Percentiles rank a stretch among this genome's conserved stretches.
These are phyloP conservation scores for Begonia peltatifolia DNA, from an alignment of 306 rosid species.

Conservation along the genomic window DNA sequence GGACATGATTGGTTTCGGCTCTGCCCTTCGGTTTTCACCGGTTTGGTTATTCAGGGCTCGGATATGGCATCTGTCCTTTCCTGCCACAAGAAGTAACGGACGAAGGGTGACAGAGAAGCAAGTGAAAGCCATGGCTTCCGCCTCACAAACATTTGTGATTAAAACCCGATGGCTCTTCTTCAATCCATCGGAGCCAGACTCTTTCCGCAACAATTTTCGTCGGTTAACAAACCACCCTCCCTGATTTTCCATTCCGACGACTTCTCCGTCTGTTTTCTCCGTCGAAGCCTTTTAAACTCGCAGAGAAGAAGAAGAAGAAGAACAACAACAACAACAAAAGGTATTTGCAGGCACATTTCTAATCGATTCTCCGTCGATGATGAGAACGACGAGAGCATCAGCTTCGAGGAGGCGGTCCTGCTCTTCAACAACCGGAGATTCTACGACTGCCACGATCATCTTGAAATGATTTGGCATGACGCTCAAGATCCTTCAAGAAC, in stretches of 20 bases:
- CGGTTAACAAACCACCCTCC: not conserved
- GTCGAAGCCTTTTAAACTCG: slow-evolving; percentile 3
- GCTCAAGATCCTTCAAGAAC: slow-evolving; percentile 81
- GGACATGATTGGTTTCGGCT: too few relatives aligned
- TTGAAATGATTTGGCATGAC: slow-evolving; percentile 58
- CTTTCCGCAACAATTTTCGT: not conserved
- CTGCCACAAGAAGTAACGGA: not conserved
- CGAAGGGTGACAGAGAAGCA: not conserved
- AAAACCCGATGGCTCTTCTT: not conserved
- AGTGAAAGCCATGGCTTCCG: not conserved
- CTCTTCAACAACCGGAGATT: slow-evolving; percentile 51
- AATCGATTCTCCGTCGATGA: slow-evolving; percentile 21
- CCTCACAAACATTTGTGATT: not conserved
- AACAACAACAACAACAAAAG: not conserved
- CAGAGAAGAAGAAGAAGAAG: not conserved
- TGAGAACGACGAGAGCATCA: slow-evolving; percentile 17
- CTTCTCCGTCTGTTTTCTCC: not conserved
- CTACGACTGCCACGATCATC: slow-evolving; percentile 76
- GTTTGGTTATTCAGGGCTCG: too few relatives aligned
- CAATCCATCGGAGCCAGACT: not conserved
- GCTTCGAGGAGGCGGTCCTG: slow-evolving; percentile 56
- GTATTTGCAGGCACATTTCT: slow-evolving; percentile 7
- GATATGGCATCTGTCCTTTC: too few relatives aligned
- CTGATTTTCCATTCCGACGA: not conserved
- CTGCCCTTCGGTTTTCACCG: too few relatives aligned